These are phyloP conservation scores for Scytalidium lignicola DNA, from an alignment of 2,329 filamentous ascomycete species.

Conservation along the genomic window DNA sequence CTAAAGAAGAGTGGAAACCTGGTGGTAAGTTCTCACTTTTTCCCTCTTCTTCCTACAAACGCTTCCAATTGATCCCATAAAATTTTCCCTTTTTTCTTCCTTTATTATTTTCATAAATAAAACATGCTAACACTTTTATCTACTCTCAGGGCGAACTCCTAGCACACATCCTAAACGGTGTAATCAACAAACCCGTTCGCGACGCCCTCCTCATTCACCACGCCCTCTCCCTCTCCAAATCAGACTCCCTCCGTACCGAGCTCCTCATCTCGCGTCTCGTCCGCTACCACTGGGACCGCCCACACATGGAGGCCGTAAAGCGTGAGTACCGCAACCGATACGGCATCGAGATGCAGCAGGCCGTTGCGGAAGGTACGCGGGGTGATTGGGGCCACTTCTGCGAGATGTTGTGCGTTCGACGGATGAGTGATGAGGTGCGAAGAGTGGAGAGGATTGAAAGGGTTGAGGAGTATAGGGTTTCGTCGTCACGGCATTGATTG, in stretches of 20 bases:
- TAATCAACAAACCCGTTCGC: constrained; percentile 91
- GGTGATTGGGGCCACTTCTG: constrained; percentile 77
- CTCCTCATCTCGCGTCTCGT: constrained; percentile 84
- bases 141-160: constrained; percentile 78
- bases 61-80: no score
- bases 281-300: constrained; percentile 85
- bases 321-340: constrained; percentile 76
- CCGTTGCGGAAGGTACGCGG: constrained; percentile 70
- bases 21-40: constrained; percentile 63
- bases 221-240: constrained; percentile 67
- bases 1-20: constrained; percentile 86
- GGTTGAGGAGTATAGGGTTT: background rate
- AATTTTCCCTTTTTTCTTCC: constrained; percentile 1
- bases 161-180: constrained; percentile 90
- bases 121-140: background rate
- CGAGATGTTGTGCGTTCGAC: constrained; percentile 59
- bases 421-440: constrained; percentile 56
- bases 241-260: constrained; percentile 70
- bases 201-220: constrained; percentile 89
- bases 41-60: constrained; percentile 1
- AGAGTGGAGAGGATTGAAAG: constrained; percentile 33
- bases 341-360: constrained; percentile 65
- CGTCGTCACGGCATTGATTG: background rate
- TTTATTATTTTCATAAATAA: background rate
- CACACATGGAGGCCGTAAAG: constrained; percentile 77